A percentile compares a stretch with the other conserved stretches of the same genome.
Conservation (phyloP, 805 yeast species). For the Zygosaccharomyces bailii region DNA sequence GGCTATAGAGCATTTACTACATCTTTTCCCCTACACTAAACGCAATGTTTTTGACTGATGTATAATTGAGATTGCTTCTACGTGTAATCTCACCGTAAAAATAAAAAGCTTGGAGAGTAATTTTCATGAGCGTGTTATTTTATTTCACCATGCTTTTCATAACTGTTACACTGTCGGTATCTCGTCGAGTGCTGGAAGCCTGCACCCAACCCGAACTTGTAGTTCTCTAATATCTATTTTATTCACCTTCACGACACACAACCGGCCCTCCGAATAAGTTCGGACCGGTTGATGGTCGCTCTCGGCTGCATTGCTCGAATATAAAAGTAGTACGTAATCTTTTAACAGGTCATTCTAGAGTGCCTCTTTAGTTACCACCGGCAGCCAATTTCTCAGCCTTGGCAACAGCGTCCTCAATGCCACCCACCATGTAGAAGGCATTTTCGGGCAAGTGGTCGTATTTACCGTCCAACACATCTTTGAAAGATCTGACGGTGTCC, state of each 20-base stretch:
- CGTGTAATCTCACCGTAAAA: no score
- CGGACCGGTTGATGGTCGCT: not conserved
- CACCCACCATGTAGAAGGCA: constrained; percentile 99
- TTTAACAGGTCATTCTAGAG: constrained; percentile 8
- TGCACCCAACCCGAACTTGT: no score
- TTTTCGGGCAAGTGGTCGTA: constrained; percentile 98
- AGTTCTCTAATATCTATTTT: no score
- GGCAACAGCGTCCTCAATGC: constrained; percentile 96
- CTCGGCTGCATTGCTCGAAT: constrained; percentile 4
- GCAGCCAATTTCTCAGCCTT: constrained; percentile 99
- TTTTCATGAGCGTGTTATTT: no score
- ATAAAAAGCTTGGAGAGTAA: no score
- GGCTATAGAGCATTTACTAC: no score
- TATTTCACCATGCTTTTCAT: no score
- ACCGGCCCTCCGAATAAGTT: not conserved
- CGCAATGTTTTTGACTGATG: no score
- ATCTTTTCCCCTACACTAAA: no score
- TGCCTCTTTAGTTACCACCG: constrained; percentile 59
- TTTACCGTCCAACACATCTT: constrained; percentile 96
- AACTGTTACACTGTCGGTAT: no score
- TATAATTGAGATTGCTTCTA: no score
- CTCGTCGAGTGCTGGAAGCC: no score
- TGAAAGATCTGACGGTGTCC: constrained; percentile 93
- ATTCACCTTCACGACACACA: not conserved
- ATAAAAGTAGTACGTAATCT: constrained; percentile 9